Conservation (phyloP, 164 flowering plant species). For the Dillenia turbinata region DNA sequence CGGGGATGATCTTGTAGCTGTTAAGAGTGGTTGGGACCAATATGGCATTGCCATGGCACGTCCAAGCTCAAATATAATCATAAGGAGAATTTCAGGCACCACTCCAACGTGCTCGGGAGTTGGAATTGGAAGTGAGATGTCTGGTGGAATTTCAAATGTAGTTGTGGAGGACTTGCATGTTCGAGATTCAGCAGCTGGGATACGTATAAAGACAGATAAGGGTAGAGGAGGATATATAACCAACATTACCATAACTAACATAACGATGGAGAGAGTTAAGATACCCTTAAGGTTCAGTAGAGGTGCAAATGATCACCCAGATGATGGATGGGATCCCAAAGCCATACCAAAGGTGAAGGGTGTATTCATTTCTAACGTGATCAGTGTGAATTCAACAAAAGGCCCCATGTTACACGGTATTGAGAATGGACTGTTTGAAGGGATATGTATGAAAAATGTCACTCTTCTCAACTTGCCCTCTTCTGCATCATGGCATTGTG, state of each 20-base stretch:
- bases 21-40: constrained; percentile 99
- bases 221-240: constrained; percentile 91
- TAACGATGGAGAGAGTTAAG: constrained; percentile 76
- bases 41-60: constrained; percentile 82
- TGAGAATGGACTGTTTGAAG: constrained; percentile 58
- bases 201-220: constrained; percentile 78
- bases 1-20: constrained; percentile 96
- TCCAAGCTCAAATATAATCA: constrained; percentile 77
- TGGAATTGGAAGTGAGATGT: constrained; percentile 99
- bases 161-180: constrained; percentile 61
- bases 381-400: constrained; percentile 49
- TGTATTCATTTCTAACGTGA: constrained; percentile 55
- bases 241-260: constrained; percentile 62
- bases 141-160: constrained; percentile 86
- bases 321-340: constrained; percentile 76
- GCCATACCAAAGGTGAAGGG: constrained; percentile 78
- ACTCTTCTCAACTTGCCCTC: constrained; percentile 46
- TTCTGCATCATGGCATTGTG: constrained; percentile 69
- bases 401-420: constrained; percentile 72
- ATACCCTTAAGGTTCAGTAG: constrained; percentile 86
- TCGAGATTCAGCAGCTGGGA: constrained; percentile 86
- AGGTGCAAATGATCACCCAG: constrained; percentile 96
- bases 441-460: constrained; percentile 67
- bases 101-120: constrained; percentile 98
- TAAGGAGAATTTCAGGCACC: constrained; percentile 85